phyloP scores from a whole-genome alignment of 495 filamentous ascomycete species.

The Podospora appendiculata region DNA sequence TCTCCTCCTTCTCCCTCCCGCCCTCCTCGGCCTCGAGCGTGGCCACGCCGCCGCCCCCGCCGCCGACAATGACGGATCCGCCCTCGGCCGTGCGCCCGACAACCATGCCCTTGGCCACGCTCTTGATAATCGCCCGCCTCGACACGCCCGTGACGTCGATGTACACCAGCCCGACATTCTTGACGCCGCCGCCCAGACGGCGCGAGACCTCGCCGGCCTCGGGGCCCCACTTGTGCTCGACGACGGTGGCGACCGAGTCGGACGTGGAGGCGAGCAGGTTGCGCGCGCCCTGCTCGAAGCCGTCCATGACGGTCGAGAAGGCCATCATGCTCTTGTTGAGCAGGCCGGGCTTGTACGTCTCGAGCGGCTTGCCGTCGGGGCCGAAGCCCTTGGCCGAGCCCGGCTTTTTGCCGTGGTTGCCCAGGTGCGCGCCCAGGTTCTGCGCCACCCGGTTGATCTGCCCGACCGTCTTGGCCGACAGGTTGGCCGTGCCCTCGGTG shows the following conservation, averaged over 20 bases:
- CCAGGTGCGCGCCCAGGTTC: constrained; percentile 72
- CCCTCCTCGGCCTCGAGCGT: constrained; percentile 1
- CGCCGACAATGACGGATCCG: constrained; percentile 77
- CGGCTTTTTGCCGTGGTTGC: constrained; percentile 52
- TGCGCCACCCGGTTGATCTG: constrained; percentile 74
- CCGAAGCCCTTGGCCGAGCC: constrained; percentile 46
- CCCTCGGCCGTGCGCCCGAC: constrained; percentile 79
- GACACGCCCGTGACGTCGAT: constrained; percentile 92
- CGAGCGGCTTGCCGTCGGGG: constrained; percentile 53
- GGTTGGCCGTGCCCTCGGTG: constrained; percentile 63
- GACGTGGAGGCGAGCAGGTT: constrained; percentile 66
- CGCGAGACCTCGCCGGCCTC: constrained; percentile 72
- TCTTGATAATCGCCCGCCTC: constrained; percentile 78
- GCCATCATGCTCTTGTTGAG: constrained; percentile 95
- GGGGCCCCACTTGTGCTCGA: constrained; percentile 73
- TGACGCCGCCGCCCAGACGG: constrained; percentile 74
- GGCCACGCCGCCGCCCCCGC: constrained; percentile 54
- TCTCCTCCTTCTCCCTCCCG: not conserved
- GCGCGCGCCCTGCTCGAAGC: constrained; percentile 75
- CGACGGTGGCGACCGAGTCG: constrained; percentile 68
- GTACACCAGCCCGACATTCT: constrained; percentile 96
- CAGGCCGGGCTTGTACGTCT: constrained; percentile 76
- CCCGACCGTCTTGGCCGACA: constrained; percentile 82
- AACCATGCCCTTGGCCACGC: constrained; percentile 97
- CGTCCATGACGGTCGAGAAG: constrained; percentile 90